Conservation (phyloP, 306 rosid species). For the Corylus heterophylla region DNA sequence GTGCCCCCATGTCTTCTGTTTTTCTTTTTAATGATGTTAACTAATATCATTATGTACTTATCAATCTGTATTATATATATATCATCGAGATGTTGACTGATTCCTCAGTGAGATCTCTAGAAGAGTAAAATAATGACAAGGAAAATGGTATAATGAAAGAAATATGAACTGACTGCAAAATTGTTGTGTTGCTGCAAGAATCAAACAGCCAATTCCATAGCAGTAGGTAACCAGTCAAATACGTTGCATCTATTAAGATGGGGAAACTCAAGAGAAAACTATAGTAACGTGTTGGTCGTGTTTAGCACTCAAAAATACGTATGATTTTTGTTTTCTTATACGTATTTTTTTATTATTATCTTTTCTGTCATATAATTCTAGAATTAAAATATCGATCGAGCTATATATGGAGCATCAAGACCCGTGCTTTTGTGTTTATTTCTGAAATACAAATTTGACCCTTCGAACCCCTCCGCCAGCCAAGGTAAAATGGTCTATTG, state of each 20-base stretch:
- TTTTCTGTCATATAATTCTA: neutral
- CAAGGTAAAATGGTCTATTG: no score
- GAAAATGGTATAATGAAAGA: neutral
- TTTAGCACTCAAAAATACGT: no score
- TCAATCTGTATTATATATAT: neutral
- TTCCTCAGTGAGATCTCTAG: neutral
- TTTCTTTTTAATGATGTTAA: neutral
- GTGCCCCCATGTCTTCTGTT: no score
- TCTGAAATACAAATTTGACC: neutral
- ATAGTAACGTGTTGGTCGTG: neutral
- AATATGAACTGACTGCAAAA: neutral
- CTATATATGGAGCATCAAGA: neutral
- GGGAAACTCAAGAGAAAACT: neutral
- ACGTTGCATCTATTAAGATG: neutral
- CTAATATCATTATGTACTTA: neutral
- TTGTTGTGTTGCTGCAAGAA: neutral
- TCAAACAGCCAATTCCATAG: neutral
- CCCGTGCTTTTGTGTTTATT: neutral
- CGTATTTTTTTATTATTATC: neutral
- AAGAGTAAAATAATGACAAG: neutral
- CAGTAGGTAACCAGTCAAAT: slow-evolving; percentile 5
- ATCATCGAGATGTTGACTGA: neutral
- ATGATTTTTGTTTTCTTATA: neutral
- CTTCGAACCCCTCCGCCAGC: neutral
- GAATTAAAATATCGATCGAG: neutral